Evolutionary conservation across 116 monocot genomes (phyloP).

Genomic region (Posidonia oceanica): DNA sequence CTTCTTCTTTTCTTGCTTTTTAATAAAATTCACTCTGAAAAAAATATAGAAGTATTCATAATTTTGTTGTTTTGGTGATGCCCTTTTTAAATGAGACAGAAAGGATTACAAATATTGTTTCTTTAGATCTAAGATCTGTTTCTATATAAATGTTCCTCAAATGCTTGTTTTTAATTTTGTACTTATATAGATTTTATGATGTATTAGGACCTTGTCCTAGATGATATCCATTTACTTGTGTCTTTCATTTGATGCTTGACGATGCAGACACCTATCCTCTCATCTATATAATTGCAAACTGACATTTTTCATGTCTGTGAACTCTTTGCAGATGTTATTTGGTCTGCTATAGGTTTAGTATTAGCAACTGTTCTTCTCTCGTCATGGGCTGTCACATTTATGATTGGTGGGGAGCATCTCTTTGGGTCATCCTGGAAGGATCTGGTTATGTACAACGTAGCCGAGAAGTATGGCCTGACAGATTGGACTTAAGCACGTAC

Average conservation of each 20-base stretch:
- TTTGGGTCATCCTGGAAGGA: slow-evolving; percentile 70
- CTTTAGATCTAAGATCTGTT: neutral
- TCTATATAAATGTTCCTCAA: neutral
- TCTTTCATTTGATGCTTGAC: neutral
- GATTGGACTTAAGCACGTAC: slow-evolving; percentile 18
- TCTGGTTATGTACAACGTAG: slow-evolving; percentile 89
- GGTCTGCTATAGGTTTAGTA: slow-evolving; percentile 57
- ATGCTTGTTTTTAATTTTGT: neutral
- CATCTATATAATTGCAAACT: neutral
- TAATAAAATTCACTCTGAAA: no score
- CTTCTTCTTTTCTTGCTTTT: no score
- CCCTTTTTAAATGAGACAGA: no score
- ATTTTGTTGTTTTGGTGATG: no score
- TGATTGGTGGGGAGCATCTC: slow-evolving; percentile 57
- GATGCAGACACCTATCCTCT: neutral
- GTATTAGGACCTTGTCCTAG: no score
- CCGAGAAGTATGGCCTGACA: slow-evolving; percentile 57
- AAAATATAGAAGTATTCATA: no score
- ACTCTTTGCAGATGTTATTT: slow-evolving; percentile 58
- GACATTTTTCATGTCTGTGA: neutral
- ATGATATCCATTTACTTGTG: neutral
- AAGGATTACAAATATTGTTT: neutral
- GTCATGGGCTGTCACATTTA: slow-evolving; percentile 71
- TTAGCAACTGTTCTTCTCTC: slow-evolving; percentile 40
- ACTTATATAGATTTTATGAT: neutral